Evolutionary conservation across 139 green algal genomes (phyloP).

Genomic region (Micractinium sp.): DNA sequence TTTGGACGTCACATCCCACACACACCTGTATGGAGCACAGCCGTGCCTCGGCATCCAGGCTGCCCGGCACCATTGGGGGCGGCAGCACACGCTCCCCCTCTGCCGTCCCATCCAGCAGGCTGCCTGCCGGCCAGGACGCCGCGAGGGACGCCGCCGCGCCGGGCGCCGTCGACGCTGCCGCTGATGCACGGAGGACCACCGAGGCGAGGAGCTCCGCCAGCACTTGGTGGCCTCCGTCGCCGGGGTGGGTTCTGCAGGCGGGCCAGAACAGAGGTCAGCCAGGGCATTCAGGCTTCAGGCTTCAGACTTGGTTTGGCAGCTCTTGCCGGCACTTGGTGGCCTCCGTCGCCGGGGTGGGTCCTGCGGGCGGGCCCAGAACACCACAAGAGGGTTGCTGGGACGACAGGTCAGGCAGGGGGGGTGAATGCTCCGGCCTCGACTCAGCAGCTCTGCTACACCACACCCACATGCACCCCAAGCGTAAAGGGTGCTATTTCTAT

Average conservation of each 20-base stretch:
- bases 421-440: neutral
- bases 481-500: too few species aligned
- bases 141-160: neutral
- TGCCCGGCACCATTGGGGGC: neutral
- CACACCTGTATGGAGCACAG: conserved; percentile 1
- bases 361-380: too few species aligned
- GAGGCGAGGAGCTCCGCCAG: neutral
- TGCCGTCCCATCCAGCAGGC: neutral
- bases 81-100: neutral
- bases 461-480: too few species aligned
- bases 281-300: neutral
- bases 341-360: neutral
- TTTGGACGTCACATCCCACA: too few species aligned
- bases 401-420: neutral
- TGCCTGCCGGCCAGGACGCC: neutral
- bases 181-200: neutral
- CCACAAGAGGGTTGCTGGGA: too few species aligned
- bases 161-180: neutral
- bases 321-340: neutral
- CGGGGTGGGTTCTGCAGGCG: neutral
- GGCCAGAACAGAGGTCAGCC: neutral
- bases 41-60: neutral
- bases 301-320: neutral
- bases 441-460: neutral
- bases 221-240: neutral